Conservation (phyloP, 2,329 filamentous ascomycete species). For the Botryotinia globosa region DNA sequence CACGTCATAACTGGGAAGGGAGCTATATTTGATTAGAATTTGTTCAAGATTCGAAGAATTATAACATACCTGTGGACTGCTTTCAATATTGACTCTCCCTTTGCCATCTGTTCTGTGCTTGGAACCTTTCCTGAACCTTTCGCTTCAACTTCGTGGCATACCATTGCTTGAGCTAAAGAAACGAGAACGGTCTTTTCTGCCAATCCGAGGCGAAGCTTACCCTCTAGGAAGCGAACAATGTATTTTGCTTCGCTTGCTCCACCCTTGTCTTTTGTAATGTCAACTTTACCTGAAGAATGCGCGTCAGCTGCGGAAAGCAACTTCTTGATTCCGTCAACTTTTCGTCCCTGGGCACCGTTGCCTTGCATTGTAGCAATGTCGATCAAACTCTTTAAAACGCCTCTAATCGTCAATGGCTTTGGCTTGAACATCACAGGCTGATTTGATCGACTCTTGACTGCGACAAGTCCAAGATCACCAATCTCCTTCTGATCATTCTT, state of each 20-base stretch:
- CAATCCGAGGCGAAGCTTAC: conserved; percentile 85
- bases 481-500: conserved; percentile 96
- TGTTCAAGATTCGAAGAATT: background rate
- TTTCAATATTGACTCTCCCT: conserved; percentile 84
- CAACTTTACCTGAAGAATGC: conserved; percentile 69
- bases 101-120: conserved; percentile 71
- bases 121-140: conserved; percentile 63
- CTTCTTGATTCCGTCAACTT: conserved; percentile 95
- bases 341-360: conserved; percentile 82
- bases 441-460: conserved; percentile 90
- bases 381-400: conserved; percentile 85
- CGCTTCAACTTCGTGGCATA: conserved; percentile 74
- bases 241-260: conserved; percentile 94
- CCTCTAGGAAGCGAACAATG: conserved; percentile 88
- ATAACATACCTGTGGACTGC: conserved; percentile 73
- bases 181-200: conserved; percentile 92
- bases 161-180: conserved; percentile 82
- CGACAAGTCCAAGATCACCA: conserved; percentile 89
- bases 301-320: conserved; percentile 87
- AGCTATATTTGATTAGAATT: conserved; percentile 54
- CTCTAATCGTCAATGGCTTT: conserved; percentile 80
- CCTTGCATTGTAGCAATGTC: conserved; percentile 83
- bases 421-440: conserved; percentile 99
- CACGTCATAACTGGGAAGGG: conserved; percentile 91
- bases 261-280: conserved; percentile 89